A percentile compares a stretch with the other conserved stretches of the same genome.
phyloP scores from a whole-genome alignment of 176 grass and related monocot species.

The Paspalum vaginatum region DNA sequence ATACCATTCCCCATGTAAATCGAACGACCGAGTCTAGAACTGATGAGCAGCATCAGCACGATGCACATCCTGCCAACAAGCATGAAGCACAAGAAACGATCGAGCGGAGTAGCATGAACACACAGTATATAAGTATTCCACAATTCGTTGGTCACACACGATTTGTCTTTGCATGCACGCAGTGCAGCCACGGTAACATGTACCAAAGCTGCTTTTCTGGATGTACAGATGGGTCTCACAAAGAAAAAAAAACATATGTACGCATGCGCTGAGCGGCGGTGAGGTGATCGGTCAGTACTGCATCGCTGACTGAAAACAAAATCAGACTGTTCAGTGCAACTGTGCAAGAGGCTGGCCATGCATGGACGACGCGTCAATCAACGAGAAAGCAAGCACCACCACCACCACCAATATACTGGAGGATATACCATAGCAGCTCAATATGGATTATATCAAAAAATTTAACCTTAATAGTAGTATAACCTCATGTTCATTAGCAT shows the following conservation, averaged over 20 bases:
- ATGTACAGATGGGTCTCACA: no score
- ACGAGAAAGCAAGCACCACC: not conserved
- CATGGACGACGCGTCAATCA: not conserved
- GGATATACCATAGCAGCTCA: no score
- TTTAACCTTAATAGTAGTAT: not conserved
- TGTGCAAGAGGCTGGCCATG: not conserved
- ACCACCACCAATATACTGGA: no score
- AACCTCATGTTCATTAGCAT: not conserved
- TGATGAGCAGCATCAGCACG: not conserved
- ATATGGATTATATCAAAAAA: no score
- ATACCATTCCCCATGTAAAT: not conserved
- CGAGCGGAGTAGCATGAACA: not conserved
- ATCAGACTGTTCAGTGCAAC: not conserved
- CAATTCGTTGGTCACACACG: not conserved
- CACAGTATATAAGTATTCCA: not conserved
- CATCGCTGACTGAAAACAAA: not conserved
- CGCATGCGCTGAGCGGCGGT: no score
- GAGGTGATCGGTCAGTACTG: not conserved
- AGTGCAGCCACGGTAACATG: not conserved
- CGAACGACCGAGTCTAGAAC: not conserved
- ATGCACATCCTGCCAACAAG: constrained; percentile 6
- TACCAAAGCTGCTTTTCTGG: no score
- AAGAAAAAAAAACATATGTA: no score
- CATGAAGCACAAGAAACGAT: not conserved
- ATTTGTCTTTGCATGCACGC: not conserved